Evolutionary conservation across 1,284 basidiomycete species (phyloP).

Genomic region (Cutaneotrichosporon mucoides): DNA sequence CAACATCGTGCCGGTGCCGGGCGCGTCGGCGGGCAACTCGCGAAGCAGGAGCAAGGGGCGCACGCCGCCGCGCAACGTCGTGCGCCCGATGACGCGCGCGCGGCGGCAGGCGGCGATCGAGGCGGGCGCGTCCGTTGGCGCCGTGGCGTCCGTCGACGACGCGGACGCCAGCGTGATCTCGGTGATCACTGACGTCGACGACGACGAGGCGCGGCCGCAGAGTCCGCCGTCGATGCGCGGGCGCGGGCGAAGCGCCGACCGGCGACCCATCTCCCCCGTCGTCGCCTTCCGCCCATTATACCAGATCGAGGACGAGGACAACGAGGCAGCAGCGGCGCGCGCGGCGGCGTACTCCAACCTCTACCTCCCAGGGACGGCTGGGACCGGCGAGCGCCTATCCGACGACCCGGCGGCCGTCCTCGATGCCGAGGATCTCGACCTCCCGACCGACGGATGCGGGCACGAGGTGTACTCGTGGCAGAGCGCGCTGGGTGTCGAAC

Average conservation of each 20-base stretch:
- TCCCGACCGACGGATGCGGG: slow-evolving; percentile 31
- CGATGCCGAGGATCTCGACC: slow-evolving; percentile 41
- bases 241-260: slow-evolving; percentile 12
- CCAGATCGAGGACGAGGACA: slow-evolving; percentile 11
- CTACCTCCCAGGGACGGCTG: slow-evolving; percentile 5
- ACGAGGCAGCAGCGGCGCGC: slow-evolving; percentile 1
- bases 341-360: background rate
- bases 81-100: slow-evolving; percentile 16
- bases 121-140: slow-evolving; percentile 12
- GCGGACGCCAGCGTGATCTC: slow-evolving; percentile 8
- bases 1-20: background rate
- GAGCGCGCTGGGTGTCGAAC: slow-evolving; percentile 27
- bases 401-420: slow-evolving; percentile 47
- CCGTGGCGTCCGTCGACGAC: slow-evolving; percentile 6
- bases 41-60: slow-evolving; percentile 33
- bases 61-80: slow-evolving; percentile 32
- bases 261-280: slow-evolving; percentile 15
- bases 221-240: background rate
- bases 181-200: slow-evolving; percentile 2
- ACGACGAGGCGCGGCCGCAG: background rate
- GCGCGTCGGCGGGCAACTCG: slow-evolving; percentile 23
- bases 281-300: slow-evolving; percentile 9
- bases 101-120: slow-evolving; percentile 13
- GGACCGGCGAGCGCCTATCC: slow-evolving; percentile 4
- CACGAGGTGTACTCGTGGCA: slow-evolving; percentile 12